These are phyloP conservation scores for Globisporangium cylindrosporum DNA, from an alignment of 352 stramenopile species.

Conservation along the genomic window DNA sequence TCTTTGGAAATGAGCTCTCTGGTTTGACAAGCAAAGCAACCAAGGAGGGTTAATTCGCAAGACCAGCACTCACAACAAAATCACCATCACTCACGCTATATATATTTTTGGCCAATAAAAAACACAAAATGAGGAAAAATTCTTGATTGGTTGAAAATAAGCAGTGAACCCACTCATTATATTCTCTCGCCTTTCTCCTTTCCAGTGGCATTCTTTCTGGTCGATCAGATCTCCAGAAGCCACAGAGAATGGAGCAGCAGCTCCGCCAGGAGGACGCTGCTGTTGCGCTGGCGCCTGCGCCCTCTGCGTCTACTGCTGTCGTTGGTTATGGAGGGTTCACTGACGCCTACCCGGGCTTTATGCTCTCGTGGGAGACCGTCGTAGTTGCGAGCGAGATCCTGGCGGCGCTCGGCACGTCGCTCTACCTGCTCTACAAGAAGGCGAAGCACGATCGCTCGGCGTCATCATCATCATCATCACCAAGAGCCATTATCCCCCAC, in stretches of 20 bases:
- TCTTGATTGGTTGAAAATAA: background rate
- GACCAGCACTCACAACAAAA: background rate
- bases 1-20: constrained; percentile 9
- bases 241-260: background rate
- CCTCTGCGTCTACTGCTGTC: background rate
- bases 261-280: background rate
- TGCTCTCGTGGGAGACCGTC: constrained; percentile 46
- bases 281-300: background rate
- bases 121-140: background rate
- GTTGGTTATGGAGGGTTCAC: background rate
- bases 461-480: background rate
- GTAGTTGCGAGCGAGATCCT: constrained; percentile 51
- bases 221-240: background rate
- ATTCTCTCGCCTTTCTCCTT: background rate
- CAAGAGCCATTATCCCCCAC: background rate
- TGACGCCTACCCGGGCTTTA: constrained; percentile 10
- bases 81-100: constrained; percentile 7
- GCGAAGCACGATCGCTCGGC: constrained; percentile 13
- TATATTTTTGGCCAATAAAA: background rate
- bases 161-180: background rate
- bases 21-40: background rate
- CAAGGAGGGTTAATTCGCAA: background rate
- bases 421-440: constrained; percentile 48
- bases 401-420: constrained; percentile 30
- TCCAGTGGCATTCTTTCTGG: background rate